Evolutionary conservation across 202 grass and related monocot genomes (phyloP), one percentile per base, ranked within the genome.

Genomic region (Musa balbisiana): DNA sequence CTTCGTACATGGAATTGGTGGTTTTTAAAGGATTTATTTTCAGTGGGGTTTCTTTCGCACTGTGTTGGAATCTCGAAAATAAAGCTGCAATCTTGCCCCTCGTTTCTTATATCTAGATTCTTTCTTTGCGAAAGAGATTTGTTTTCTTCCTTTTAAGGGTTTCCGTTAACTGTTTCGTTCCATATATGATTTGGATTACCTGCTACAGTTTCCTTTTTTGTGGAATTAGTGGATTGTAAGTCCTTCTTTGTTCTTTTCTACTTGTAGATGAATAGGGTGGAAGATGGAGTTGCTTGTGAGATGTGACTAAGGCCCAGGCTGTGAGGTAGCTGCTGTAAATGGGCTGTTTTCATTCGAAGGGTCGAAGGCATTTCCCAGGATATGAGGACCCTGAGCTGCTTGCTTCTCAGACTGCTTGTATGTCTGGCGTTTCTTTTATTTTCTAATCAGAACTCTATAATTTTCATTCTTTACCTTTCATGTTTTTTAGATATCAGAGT

Each of bases 301-400:
- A 10, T 21, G 67, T 67, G 25, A 67, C 2, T 20, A 51, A 70
- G 17, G 67, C 17, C 43, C 19, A 11, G 43, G 33, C 8, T 20
- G 11, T 11, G 13, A 2, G 27, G 20, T 17, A 33, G 64, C 64
- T 67, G 29, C 51, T 24, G 24, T 84, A 76, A 73, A 98, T 98
- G 95, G 95, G 95, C 62, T 98, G 95, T 72, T 82, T 98, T 78
- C 76, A 82, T 3, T 94, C 91, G 51, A 98, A 78, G 77, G 67
- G 62, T 68, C 89, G 69, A 87, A 83, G 78, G 77, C 91, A 91
- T 52, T 88, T 87, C 83, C 95, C 88, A 9, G 95, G 95, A 63
- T 98, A 98, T 75, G 91, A 98, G 95, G 91, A 98, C 71, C 95
- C 95, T 23, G 85, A 92, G 49, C 72, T 85, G 55, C 91, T 98